Evolutionary conservation across 176 grass and related monocot genomes (phyloP).

Genomic region (Chrysopogon serrulatus): DNA sequence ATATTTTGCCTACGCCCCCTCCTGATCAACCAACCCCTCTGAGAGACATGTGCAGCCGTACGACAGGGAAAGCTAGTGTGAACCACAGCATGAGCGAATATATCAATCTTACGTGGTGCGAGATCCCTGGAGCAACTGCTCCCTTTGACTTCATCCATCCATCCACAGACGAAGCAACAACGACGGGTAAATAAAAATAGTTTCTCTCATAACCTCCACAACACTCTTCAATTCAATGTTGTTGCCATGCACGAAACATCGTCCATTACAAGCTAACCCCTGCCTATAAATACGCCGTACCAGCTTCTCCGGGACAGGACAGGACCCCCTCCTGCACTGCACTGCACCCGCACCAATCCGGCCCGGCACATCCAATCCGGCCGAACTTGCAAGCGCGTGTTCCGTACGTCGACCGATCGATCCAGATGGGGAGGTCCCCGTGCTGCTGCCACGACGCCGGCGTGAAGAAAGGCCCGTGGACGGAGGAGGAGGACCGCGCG

Average conservation of each 20-base stretch:
- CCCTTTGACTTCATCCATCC: constrained; percentile 37
- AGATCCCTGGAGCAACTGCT: constrained; percentile 16
- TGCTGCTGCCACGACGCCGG: constrained; percentile 50
- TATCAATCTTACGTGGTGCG: constrained; percentile 24
- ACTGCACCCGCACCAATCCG: too few species aligned
- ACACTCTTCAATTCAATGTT: too few species aligned
- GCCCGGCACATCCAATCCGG: background rate
- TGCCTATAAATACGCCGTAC: constrained; percentile 18
- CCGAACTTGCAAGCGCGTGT: background rate
- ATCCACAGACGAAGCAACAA: background rate
- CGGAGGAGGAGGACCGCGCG: constrained; percentile 61
- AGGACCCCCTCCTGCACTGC: background rate
- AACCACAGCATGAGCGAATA: constrained; percentile 27
- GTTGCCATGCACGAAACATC: background rate
- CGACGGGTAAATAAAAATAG: background rate
- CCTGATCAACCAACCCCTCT: background rate
- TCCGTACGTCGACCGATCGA: background rate
- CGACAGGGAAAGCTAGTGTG: background rate
- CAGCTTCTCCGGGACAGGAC: background rate
- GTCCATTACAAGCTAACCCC: background rate
- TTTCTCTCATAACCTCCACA: background rate
- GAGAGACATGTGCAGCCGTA: background rate
- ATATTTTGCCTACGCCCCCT: background rate
- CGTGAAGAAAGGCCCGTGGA: constrained; percentile 66
- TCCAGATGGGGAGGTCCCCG: constrained; percentile 53